Evolutionary conservation across 129 eudicot genomes (phyloP).

Genomic region (Escallonia herrerae): DNA sequence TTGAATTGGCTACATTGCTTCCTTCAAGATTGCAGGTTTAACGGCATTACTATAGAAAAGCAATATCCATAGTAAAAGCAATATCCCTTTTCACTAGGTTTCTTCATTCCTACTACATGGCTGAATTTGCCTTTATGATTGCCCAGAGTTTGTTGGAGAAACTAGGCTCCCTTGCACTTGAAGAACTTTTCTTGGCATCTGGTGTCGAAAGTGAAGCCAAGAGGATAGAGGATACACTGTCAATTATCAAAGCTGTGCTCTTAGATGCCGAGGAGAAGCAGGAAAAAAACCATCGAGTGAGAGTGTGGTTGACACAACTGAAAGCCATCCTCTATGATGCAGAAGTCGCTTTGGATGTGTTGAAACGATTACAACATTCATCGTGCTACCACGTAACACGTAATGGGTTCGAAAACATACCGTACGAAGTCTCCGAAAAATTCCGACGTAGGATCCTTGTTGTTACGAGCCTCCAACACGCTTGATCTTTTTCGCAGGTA

Average conservation of each 20-base stretch:
- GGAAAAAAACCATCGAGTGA: neutral
- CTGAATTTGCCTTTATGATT: neutral
- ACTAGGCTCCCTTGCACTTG: neutral
- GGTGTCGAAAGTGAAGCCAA: neutral
- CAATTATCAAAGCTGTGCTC: neutral
- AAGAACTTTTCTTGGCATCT: neutral
- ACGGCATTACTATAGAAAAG: too few species aligned
- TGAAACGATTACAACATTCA: too few species aligned
- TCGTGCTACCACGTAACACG: too few species aligned
- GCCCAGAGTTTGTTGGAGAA: neutral
- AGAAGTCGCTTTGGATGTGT: neutral
- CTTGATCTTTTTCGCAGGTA: too few species aligned
- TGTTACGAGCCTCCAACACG: too few species aligned
- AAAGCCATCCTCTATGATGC: neutral
- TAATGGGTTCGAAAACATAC: too few species aligned
- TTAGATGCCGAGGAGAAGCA: neutral
- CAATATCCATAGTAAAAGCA: too few species aligned
- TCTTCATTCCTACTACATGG: neutral
- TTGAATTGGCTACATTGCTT: too few species aligned
- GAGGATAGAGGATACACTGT: neutral
- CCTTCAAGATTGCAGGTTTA: too few species aligned
- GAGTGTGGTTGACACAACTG: neutral
- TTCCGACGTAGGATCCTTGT: too few species aligned
- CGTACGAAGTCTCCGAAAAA: too few species aligned
- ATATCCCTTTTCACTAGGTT: too few species aligned